Evolutionary conservation across 441 rosid genomes (phyloP), one percentile per base, ranked within the genome.

Genomic region (Raphanus hybrid): DNA sequence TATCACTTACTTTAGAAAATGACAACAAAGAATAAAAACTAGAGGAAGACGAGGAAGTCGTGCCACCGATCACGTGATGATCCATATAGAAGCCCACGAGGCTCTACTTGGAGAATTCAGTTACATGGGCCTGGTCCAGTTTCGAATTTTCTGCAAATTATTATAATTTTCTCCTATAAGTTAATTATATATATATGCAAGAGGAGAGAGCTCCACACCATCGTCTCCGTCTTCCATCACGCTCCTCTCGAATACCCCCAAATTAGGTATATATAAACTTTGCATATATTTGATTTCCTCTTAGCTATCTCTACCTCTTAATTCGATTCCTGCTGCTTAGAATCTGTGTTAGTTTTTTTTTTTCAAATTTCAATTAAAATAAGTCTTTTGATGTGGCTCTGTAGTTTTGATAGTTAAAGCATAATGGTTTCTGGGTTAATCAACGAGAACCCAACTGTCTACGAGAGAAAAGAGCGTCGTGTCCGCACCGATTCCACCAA

Each of bases 371-470:
- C 54, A 45, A 45, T 45, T 45, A 16, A 45, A 43, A 11, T 12
- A 45, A 45, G 52, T 50, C 18, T 29, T 48, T 48, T 50, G 57
- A n/a, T 5, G 16, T 50, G 57, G 14, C 18, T 12, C 52, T 45
- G 6, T 45, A 12, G 57, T 14, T 14, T 23, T 29, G 11, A 37
- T 58, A 62, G 61, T n/a, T 5, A 20, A 9, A 20, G 0, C 3
- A 69, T 54, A 48, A 90, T 95, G 99, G 91, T 85, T 6, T 77
- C 92, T 41, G 92, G 85, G 57, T 88, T 91, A 4, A 91, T 91
- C 35, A 95, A 93, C 64, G 95, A 92, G 68, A 95, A 89, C 59
- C 98, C 99, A 8, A 69, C 84, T 20, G 89, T 95, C 69, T 93
- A 91, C 45, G 87, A 86, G 73, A 95, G 87, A 77, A 89, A 85